Evolutionary conservation across 2,329 filamentous ascomycete species (phyloP).

Genomic region (Fusarium lateritium): DNA sequence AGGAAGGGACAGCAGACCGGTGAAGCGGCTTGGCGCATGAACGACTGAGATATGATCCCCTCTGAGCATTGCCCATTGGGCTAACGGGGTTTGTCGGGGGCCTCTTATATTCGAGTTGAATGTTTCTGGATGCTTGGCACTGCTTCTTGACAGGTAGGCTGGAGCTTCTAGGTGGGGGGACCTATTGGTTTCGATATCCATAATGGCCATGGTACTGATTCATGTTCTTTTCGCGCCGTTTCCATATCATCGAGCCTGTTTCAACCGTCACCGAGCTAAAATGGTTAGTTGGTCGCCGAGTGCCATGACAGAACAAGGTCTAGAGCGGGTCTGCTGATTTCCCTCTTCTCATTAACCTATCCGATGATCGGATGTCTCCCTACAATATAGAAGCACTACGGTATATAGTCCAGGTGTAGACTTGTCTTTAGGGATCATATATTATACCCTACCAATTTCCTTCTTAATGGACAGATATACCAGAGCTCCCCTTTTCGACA

Average conservation of each 20-base stretch:
- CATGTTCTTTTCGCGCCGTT: slow-evolving; percentile 4
- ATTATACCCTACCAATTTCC: no score
- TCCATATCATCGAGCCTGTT: slow-evolving; percentile 4
- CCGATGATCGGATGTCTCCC: background rate
- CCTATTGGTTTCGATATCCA: slow-evolving; percentile 8
- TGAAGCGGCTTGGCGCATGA: slow-evolving; percentile 44
- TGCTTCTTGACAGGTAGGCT: slow-evolving; percentile 5
- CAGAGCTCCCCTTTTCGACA: no score
- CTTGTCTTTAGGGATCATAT: no score
- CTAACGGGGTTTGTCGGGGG: slow-evolving; percentile 3
- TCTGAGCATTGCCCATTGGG: slow-evolving; percentile 15
- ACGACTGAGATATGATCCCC: slow-evolving; percentile 13
- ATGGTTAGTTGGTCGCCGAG: background rate
- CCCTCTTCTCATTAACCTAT: background rate
- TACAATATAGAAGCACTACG: no score
- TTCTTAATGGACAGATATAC: no score
- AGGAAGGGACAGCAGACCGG: slow-evolving; percentile 18
- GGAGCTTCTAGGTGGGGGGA: slow-evolving; percentile 6
- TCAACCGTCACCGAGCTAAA: background rate
- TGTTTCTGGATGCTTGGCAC: slow-evolving; percentile 3
- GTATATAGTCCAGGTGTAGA: no score
- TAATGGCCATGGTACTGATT: slow-evolving; percentile 18
- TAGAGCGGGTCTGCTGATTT: slow-evolving; percentile 15
- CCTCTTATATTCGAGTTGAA: slow-evolving; percentile 2
- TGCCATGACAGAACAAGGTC: slow-evolving; percentile 1